phyloP scores from a whole-genome alignment of 2,329 filamentous ascomycete genomes.

The Penicillium concentricum region DNA sequence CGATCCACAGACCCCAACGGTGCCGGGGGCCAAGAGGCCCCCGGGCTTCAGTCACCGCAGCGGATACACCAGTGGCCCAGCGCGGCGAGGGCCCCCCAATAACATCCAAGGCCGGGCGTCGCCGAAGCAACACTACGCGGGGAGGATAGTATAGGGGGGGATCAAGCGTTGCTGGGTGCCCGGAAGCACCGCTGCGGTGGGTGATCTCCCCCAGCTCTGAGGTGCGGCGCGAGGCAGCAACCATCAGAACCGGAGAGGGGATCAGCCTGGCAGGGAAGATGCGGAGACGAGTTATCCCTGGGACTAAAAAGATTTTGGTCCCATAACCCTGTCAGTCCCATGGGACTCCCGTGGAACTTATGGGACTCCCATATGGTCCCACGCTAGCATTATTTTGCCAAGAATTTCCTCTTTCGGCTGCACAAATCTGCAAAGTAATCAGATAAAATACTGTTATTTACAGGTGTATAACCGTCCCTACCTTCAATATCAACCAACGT shows the following conservation, averaged over 20 bases:
- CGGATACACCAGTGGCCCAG: neutral
- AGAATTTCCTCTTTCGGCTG: neutral
- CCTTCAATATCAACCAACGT: no score
- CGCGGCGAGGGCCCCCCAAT: neutral
- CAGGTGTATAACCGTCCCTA: no score
- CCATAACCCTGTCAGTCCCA: neutral
- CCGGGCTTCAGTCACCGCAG: neutral
- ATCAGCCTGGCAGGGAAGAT: neutral
- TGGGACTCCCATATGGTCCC: neutral
- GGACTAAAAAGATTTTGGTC: neutral
- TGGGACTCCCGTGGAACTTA: neutral
- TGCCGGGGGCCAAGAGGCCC: slow-evolving; percentile 1
- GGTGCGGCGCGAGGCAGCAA: no score
- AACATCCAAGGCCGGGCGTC: neutral
- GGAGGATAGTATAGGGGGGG: neutral
- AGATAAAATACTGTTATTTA: no score
- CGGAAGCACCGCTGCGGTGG: neutral
- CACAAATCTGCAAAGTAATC: neutral
- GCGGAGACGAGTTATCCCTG: neutral
- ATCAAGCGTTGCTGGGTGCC: neutral
- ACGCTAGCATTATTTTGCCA: neutral
- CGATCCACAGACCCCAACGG: slow-evolving; percentile 4
- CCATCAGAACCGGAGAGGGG: no score
- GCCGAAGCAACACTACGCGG: neutral
- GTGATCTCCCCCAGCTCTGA: neutral